A percentile compares a stretch with the other conserved stretches of the same genome.
These are phyloP conservation scores for Aspergillus pseudotamarii DNA, from an alignment of 2,329 filamentous ascomycete species.

Conservation along the genomic window DNA sequence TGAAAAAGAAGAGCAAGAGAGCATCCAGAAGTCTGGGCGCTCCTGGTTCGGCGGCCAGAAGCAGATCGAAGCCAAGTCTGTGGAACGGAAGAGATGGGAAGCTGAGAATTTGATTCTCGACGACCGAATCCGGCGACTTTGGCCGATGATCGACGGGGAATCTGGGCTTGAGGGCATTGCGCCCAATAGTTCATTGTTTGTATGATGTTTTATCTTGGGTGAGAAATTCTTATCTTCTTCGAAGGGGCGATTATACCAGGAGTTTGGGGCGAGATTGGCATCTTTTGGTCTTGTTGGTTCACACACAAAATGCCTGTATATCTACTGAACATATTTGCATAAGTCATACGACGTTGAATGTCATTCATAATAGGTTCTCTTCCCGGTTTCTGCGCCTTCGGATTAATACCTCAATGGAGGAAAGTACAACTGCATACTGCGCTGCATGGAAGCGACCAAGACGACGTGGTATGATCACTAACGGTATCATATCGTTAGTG, in stretches of 20 bases:
- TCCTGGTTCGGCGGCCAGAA: slow-evolving; percentile 39
- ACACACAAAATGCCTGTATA: background rate
- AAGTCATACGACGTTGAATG: background rate
- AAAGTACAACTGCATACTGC: background rate
- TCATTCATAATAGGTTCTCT: background rate
- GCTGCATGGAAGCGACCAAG: background rate
- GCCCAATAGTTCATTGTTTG: slow-evolving; percentile 34
- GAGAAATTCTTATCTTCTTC: background rate
- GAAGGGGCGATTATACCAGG: slow-evolving; percentile 3
- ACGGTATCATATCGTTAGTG: background rate
- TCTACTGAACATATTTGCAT: background rate
- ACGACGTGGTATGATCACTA: background rate
- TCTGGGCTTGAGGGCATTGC: slow-evolving; percentile 30
- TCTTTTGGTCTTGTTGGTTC: background rate
- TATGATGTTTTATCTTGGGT: slow-evolving; percentile 1
- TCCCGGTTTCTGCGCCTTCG: background rate
- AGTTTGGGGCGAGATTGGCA: slow-evolving; percentile 1
- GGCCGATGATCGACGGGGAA: slow-evolving; percentile 36
- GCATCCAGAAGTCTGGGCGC: slow-evolving; percentile 32
- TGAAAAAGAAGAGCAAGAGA: slow-evolving; percentile 39
- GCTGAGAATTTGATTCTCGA: slow-evolving; percentile 44
- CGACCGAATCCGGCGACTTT: slow-evolving; percentile 35
- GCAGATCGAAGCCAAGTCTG: slow-evolving; percentile 29
- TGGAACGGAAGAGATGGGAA: slow-evolving; percentile 41
- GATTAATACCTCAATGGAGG: background rate